Percentiles rank a stretch among this genome's conserved stretches.
Conservation (phyloP, 225 moss, liverwort and hornwort species). For the Antitrichia curtipendula region DNA sequence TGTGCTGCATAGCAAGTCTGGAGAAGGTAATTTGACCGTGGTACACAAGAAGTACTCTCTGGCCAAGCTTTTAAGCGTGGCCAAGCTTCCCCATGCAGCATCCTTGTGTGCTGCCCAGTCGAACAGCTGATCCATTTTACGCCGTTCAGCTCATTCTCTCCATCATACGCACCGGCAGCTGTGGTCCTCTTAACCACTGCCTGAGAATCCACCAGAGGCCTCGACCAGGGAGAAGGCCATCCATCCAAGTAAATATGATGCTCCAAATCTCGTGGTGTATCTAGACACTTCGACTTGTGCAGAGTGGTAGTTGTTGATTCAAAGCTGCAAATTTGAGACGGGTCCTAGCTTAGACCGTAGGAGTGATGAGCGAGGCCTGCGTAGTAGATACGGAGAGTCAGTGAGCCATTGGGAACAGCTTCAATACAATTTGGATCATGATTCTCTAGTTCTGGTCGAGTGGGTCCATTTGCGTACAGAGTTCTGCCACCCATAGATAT, state of each 20-base stretch:
- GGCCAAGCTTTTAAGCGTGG: conserved; percentile 51
- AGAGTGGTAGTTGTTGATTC: not conserved
- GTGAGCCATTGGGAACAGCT: not conserved
- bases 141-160: not conserved
- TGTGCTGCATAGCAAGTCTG: conserved; percentile 47
- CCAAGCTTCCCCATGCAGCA: conserved; percentile 36
- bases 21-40: conserved; percentile 53
- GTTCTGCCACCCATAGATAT: not conserved
- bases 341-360: not conserved
- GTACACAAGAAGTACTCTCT: conserved; percentile 92
- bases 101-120: not conserved
- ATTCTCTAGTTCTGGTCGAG: not conserved
- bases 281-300: not conserved
- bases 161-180: not conserved
- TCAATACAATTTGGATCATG: not conserved
- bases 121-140: not conserved
- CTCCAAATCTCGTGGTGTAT: conserved; percentile 31
- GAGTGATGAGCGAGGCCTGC: not conserved
- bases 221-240: not conserved
- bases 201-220: not conserved
- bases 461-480: not conserved
- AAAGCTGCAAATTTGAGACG: not conserved
- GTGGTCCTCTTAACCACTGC: conserved; percentile 6
- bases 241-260: conserved; percentile 2
- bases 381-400: not conserved